Conservation (phyloP, 2,329 filamentous ascomycete genomes). For the Xylaria sp. region DNA sequence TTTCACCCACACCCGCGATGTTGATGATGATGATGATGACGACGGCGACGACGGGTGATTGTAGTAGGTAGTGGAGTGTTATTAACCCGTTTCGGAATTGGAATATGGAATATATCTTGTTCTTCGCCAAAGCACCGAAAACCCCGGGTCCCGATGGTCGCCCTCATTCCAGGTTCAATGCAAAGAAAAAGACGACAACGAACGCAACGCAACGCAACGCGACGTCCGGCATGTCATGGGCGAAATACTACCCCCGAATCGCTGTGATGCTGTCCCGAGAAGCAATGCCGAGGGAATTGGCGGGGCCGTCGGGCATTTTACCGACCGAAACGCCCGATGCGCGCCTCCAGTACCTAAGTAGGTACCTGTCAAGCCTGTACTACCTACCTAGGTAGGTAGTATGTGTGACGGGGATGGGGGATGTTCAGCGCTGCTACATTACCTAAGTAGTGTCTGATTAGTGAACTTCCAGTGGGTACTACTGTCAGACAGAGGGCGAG, state of each 20-base stretch:
- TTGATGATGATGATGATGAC: background rate
- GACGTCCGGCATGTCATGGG: constrained; percentile 23
- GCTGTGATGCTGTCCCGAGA: constrained; percentile 27
- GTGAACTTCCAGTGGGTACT: background rate
- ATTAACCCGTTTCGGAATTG: background rate
- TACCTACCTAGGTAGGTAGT: too few species aligned
- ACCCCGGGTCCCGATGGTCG: background rate
- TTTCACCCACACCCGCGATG: background rate
- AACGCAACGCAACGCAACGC: background rate
- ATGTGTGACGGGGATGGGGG: background rate
- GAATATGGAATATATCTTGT: too few species aligned
- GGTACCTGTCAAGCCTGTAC: too few species aligned
- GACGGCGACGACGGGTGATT: background rate
- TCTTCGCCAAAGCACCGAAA: background rate
- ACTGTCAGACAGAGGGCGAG: too few species aligned
- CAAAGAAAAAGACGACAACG: background rate
- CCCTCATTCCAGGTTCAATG: constrained; percentile 3
- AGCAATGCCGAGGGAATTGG: constrained; percentile 24
- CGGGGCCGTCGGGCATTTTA: constrained; percentile 31
- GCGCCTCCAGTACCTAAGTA: background rate
- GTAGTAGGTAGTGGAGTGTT: background rate
- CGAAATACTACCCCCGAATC: constrained; percentile 30
- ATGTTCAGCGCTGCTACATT: too few species aligned
- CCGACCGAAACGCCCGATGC: constrained; percentile 24
- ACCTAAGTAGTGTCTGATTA: background rate